phyloP scores from a whole-genome alignment of 2,329 filamentous ascomycete genomes.

The Neonectria neomacrospora region DNA sequence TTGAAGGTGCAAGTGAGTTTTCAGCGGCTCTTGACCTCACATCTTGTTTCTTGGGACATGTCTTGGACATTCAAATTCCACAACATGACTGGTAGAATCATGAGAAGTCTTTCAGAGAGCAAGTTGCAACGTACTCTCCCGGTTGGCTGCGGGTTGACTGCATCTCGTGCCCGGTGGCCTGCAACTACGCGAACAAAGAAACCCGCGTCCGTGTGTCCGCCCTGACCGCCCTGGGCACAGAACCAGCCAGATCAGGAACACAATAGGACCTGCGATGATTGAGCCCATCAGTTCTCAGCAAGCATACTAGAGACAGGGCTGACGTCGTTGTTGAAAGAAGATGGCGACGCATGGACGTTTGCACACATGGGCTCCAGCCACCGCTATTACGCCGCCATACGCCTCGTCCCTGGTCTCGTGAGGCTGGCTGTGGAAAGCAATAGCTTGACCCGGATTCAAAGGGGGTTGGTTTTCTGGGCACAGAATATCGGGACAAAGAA shows the following conservation, averaged over 20 bases:
- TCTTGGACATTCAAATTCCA: not conserved
- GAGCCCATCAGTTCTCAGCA: not conserved
- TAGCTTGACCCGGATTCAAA: not conserved
- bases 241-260: not conserved
- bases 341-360: not conserved
- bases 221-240: not conserved
- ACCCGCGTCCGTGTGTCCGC: not conserved
- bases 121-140: not conserved
- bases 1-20: not conserved
- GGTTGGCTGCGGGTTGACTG: not conserved
- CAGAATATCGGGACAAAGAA: not conserved
- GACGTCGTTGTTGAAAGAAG: not conserved
- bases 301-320: not conserved
- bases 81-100: rapidly evolving
- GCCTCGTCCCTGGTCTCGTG: not conserved
- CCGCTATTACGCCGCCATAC: not conserved
- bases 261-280: not conserved
- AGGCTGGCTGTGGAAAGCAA: not conserved
- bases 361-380: not conserved
- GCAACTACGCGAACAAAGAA: slow-evolving; percentile 10
- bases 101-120: not conserved
- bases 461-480: not conserved
- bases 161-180: not conserved
- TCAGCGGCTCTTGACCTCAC: not conserved
- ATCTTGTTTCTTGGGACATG: not conserved